Base-by-base conservation (phyloP, 164 flowering plant genomes). In the Nymphaea thermarum region DNA sequence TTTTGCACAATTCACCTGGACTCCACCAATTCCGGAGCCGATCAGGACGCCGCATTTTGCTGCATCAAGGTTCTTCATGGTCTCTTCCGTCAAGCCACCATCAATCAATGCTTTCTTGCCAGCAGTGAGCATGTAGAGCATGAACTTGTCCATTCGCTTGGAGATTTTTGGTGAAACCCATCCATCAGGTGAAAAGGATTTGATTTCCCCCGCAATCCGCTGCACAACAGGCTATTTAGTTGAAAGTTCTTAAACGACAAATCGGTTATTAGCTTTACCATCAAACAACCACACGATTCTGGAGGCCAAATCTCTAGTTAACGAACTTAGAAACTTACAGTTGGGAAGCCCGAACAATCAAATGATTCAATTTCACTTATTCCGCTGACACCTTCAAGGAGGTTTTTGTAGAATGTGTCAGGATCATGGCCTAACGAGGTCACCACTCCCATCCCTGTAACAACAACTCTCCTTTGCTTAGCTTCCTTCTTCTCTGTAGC, bases 151-250 rank as follows among this genome's bases (percentile, higher is more conserved):
- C 81, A 85, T 83, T 74, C 99, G 82, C 77, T 86, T 91, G 14
- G 97, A 87, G 42, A 90, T 82, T 70, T 94, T 94, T 65, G 99
- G 96, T 6, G 92, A 91, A 64, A 94, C 87, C 92, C 86, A 88
- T 70, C 97, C 99, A 69, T 91, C 97, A 43, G 97, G 79, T 43
- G 96, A 89, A 79, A 87, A 88, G 65, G 86, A 81, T 79, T 91
- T 94, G 72, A 94, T 90, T 82, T 94, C 99, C 68, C 98, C 99
- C 55, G 98, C 99, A 81, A 94, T 94, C 78, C 88, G 85, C 99
- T 94, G 79, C 6, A 71, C 51, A 60, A 47, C 55, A 47, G 7
- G 55, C 55, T 12, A 47, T 6, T 6, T 47, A 6, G 12, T 6
- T 47, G 5, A 12, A 47, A 7, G 5, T 6, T 6, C 55, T 6